Evolutionary conservation across 1,284 basidiomycete genomes (phyloP).

Genomic region (Fomitopsis schrenkii): DNA sequence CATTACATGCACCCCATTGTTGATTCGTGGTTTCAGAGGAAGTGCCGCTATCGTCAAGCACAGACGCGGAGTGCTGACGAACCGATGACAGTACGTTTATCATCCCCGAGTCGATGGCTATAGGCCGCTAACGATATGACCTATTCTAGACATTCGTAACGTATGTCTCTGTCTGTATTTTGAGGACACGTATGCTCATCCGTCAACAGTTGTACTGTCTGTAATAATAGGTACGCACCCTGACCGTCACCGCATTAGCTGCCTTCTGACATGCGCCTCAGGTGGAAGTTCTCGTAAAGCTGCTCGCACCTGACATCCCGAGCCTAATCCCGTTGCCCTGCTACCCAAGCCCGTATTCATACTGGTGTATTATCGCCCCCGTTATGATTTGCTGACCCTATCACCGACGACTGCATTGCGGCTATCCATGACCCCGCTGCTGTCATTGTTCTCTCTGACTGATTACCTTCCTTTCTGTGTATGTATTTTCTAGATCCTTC

Average conservation of each 20-base stretch:
- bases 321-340: background rate
- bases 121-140: slow-evolving; percentile 12
- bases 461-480: background rate
- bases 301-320: slow-evolving; percentile 1
- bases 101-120: background rate
- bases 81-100: slow-evolving; percentile 83
- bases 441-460: background rate
- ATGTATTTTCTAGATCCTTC: background rate
- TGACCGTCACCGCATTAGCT: no score
- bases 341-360: background rate
- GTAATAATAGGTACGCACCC: slow-evolving; percentile 36
- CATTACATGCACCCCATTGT: background rate
- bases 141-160: slow-evolving; percentile 31
- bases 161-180: slow-evolving; percentile 15
- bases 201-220: slow-evolving; percentile 49
- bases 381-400: background rate
- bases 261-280: slow-evolving; percentile 9
- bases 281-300: slow-evolving; percentile 67
- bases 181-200: background rate
- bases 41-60: slow-evolving; percentile 91
- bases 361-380: background rate
- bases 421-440: background rate
- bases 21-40: slow-evolving; percentile 45
- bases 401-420: background rate
- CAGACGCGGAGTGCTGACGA: slow-evolving; percentile 95